These are phyloP conservation scores for Boletales sp. DNA, from an alignment of 768 basidiomycete genomes.

Conservation along the genomic window DNA sequence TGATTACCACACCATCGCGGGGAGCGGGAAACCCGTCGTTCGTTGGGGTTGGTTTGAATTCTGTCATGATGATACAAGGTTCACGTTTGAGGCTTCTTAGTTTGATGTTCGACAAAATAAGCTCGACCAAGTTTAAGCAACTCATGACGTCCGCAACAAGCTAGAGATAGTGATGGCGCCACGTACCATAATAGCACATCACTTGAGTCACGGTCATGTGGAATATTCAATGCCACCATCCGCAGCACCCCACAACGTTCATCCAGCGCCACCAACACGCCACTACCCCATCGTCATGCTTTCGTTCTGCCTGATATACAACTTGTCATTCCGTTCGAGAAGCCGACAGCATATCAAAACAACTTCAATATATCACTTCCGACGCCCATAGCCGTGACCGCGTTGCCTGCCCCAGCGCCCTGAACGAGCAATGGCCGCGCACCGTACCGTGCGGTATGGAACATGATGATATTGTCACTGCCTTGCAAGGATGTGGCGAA, in stretches of 20 bases:
- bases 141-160: not conserved
- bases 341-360: constrained; percentile 17
- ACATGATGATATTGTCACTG: constrained; percentile 97
- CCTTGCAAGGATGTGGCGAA: constrained; percentile 96
- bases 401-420: constrained; percentile 96
- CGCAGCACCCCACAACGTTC: not conserved
- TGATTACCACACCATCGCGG: no score
- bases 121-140: not conserved
- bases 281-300: not conserved
- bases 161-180: not conserved
- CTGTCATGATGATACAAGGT: not conserved
- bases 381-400: constrained; percentile 98
- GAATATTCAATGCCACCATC: not conserved
- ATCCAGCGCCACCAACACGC: not conserved
- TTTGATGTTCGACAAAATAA: constrained; percentile 7
- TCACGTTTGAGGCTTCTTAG: not conserved
- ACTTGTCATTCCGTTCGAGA: not conserved
- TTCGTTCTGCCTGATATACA: constrained; percentile 3
- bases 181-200: not conserved
- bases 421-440: constrained; percentile 89
- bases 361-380: constrained; percentile 77
- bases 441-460: constrained; percentile 91
- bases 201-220: not conserved
- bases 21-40: no score
- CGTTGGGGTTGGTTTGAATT: not conserved